Conservation (phyloP, 345 rosid species). For the Pelargonium nanum region DNA sequence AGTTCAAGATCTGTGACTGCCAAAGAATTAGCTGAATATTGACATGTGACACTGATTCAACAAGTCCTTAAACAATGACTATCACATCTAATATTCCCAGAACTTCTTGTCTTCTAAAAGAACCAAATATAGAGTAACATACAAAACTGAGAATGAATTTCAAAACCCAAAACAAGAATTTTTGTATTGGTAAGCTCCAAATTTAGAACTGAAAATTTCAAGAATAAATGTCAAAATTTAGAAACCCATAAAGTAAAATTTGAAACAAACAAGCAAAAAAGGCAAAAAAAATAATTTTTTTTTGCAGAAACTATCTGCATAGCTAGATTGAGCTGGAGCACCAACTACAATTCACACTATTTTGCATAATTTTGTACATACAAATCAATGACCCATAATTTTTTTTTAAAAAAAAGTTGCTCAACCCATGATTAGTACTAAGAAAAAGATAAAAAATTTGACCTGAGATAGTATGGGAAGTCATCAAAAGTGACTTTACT, state of each 20-base stretch:
- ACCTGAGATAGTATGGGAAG: conserved; percentile 91
- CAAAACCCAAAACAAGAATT: not conserved
- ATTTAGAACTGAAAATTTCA: no score
- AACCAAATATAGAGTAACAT: no score
- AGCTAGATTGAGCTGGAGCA: no score
- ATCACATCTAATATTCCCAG: not conserved
- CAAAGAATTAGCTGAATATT: not conserved
- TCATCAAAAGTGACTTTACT: conserved; percentile 58
- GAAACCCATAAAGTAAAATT: no score
- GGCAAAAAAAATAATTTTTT: no score
- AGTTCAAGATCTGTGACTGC: not conserved
- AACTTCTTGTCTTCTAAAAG: not conserved
- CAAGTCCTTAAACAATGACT: not conserved
- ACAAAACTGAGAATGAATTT: not conserved
- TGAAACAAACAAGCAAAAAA: no score
- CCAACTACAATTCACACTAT: no score
- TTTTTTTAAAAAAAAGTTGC: not conserved
- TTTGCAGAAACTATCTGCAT: no score
- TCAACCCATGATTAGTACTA: no score
- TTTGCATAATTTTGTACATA: not conserved
- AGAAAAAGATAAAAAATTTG: conserved; percentile 2
- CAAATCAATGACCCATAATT: not conserved
- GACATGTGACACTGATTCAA: not conserved
- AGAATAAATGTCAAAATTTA: no score
- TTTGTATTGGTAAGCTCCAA: not conserved